These are phyloP conservation scores for Rutstroemia sp. DNA, from an alignment of 2,329 filamentous ascomycete genomes.

Conservation along the genomic window DNA sequence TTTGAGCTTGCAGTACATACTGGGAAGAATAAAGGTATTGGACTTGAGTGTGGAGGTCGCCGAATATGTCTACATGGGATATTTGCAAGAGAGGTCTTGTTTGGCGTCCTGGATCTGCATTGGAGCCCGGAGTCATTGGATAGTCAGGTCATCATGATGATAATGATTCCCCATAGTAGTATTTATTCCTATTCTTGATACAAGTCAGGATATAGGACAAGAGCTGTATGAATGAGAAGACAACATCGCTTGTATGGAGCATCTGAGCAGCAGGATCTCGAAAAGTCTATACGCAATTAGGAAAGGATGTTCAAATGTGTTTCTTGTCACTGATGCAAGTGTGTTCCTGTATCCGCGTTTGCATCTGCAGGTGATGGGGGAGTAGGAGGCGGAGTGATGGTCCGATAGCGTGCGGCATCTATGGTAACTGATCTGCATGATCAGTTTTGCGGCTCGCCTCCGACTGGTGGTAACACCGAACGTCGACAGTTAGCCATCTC, in stretches of 20 bases:
- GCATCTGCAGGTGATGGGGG: no score
- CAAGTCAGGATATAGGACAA: conserved; percentile 1
- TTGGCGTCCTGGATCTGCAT: conserved; percentile 4
- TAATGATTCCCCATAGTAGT: not conserved
- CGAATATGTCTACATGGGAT: not conserved
- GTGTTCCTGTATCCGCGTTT: no score
- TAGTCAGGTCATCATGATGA: conserved; percentile 1
- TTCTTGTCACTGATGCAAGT: no score
- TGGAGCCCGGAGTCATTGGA: conserved; percentile 10
- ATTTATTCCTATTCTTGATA: conserved; percentile 4
- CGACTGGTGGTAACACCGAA: no score
- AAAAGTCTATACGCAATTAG: not conserved
- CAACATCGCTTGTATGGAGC: not conserved
- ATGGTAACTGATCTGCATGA: no score
- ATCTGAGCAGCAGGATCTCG: not conserved
- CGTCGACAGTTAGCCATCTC: no score
- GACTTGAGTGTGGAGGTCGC: not conserved
- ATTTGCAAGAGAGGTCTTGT: conserved; percentile 1
- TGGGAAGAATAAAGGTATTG: not conserved
- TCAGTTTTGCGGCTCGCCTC: no score
- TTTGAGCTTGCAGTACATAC: not conserved
- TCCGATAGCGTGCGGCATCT: no score
- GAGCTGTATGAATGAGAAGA: conserved; percentile 5
- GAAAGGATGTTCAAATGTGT: no score
- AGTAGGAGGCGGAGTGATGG: no score